Conservation (phyloP, 345 rosid genomes). For the Abelmoschus esculentus region DNA sequence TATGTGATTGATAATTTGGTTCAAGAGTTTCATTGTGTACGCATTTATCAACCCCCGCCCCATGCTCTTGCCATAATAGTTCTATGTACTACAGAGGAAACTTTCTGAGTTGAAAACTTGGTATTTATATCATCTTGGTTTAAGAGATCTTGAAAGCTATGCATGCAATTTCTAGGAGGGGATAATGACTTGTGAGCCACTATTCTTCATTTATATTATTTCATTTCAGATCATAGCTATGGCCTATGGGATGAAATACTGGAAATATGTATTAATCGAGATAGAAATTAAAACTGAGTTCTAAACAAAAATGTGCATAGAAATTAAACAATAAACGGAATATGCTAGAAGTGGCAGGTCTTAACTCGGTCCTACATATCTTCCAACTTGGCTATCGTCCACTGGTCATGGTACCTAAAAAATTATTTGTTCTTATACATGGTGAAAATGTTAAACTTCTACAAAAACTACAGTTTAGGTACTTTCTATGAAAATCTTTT, state of each 20-base stretch:
- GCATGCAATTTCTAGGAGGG: neutral
- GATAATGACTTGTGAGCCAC: neutral
- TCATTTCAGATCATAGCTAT: neutral
- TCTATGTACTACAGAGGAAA: neutral
- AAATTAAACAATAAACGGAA: neutral
- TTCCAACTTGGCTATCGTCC: no score
- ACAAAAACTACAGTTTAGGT: neutral
- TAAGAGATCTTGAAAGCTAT: neutral
- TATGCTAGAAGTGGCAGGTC: neutral
- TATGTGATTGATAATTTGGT: constrained; percentile 20
- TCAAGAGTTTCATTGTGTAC: neutral
- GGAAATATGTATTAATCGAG: neutral
- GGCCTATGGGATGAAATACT: neutral
- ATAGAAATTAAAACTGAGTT: neutral
- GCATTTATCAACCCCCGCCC: no score
- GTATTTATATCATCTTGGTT: neutral
- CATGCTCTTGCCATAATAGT: neutral
- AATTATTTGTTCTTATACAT: neutral
- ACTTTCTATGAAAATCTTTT: no score
- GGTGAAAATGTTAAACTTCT: neutral
- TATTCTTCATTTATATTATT: neutral
- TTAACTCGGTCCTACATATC: no score
- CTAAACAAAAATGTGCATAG: neutral
- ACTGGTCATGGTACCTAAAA: no score
- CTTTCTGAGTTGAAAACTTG: neutral